Evolutionary conservation across 805 yeast species (phyloP), one percentile per base, ranked within the genome.

Genomic region (Saccharomycopsis javanensis): DNA sequence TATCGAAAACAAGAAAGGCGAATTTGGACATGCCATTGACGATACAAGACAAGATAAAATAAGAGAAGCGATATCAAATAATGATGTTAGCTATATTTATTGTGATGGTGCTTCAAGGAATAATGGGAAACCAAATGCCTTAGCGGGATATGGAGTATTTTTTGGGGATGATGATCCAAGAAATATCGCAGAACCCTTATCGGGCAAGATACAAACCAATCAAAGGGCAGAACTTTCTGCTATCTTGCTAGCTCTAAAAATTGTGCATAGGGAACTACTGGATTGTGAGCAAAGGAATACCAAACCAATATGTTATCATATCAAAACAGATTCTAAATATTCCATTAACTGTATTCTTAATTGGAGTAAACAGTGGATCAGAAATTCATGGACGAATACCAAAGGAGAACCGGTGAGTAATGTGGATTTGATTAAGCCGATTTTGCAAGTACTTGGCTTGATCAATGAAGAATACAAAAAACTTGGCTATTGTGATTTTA

Each of bases 201-300:
- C n/a, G 1, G 75, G 72, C 1, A 68, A 66, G 2, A 65, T 64
- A 2, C 89, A 83, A 34, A 88, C 96, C 1, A 90, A 89, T 64
- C 90, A 87, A 62, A 71, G 88, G 45, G 94, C 96, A 0, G 97
- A 91, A 68, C 75, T 90, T 10, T 67, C 72, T 13, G 97, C 96
- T 0, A 75, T 86, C 18, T 65, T 70, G 4, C 73, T 73, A 34
- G 95, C 94, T 0, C 65, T 86, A 58, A 66, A 67, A 5, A 62
- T 65, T 5, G 74, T 83, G 16, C 52, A 61, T 1, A 28, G 59
- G 1, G 78, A 74, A 25, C 66, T 75, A 56, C 62, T 64, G 3
- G 53, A 60, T 10, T 61, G 65, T 25, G 64, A 63, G 35, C 63
- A 61, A 0, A 59, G 64, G 1, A 63, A 60, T 3, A 58, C 56